Percentiles rank a stretch among this genome's conserved stretches.
Evolutionary conservation across 1,139 yeast species (phyloP).

Genomic region (Kodamaea sp.): DNA sequence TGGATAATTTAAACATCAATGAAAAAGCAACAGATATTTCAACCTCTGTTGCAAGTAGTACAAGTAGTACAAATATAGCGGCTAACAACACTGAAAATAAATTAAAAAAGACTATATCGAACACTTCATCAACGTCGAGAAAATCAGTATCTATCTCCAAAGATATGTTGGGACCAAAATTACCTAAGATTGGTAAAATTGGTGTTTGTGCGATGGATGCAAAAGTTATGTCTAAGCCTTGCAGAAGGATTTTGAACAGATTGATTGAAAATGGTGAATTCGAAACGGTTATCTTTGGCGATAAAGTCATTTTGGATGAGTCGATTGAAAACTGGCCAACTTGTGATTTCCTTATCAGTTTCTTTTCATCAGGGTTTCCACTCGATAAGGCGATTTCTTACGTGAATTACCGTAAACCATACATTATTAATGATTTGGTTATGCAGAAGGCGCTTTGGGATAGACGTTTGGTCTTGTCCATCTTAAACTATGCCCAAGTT

Average conservation of each 20-base stretch:
- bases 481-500: constrained; percentile 79
- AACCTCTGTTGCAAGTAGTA: not conserved
- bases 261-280: constrained; percentile 92
- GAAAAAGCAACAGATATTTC: constrained; percentile 3
- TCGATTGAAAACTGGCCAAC: constrained; percentile 96
- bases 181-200: constrained; percentile 83
- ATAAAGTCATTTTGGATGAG: constrained; percentile 93
- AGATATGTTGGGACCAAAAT: constrained; percentile 43
- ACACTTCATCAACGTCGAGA: constrained; percentile 35
- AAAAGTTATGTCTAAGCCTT: constrained; percentile 93
- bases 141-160: constrained; percentile 46
- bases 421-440: constrained; percentile 78
- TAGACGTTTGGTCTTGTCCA: constrained; percentile 77
- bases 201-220: constrained; percentile 99
- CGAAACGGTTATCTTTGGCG: constrained; percentile 96
- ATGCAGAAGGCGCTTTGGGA: constrained; percentile 97
- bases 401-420: constrained; percentile 87
- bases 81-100: constrained; percentile 14
- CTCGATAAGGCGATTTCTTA: constrained; percentile 91
- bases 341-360: constrained; percentile 89
- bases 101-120: constrained; percentile 38
- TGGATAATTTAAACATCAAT: constrained; percentile 18
- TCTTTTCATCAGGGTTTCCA: constrained; percentile 95
- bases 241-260: constrained; percentile 83
- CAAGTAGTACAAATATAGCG: constrained; percentile 4